Evolutionary conservation across 768 basidiomycete genomes (phyloP), one percentile per base, ranked within the genome.

Genomic region (Rhizopogon rudus): DNA sequence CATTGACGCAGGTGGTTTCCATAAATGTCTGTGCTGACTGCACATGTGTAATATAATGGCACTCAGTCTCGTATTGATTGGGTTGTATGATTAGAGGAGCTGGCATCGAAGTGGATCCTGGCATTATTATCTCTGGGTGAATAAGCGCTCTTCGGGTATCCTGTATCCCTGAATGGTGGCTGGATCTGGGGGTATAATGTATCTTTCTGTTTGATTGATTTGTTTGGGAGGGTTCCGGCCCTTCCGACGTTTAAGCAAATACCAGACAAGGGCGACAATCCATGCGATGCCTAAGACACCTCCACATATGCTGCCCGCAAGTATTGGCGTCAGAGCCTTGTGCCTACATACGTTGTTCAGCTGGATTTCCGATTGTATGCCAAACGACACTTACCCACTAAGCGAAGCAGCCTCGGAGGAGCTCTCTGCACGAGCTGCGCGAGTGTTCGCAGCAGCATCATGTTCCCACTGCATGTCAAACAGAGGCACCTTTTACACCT

Each of bases 161-260:
- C 71, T 65, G 44, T 75, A 72, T 17, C 81, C 81, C 43, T 80
- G 69, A n/a, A 85, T 65, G 31, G 86, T 73, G 40, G 84, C 84
- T n/a, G 85, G 84, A 66, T 87, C 84, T 1, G 83, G 84, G 17
- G 84, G 84, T 17, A 85, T 81, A 50, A 85, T 73, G 53, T 82
- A 71, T 45, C 70, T 76, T 60, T 80, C 77, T 51, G 70, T 66
- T 52, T 73, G 60, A 53, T 71, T 70, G 62, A 75, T 77, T 12
- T 63, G 65, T 52, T 71, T 64, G 16, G 77, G 75, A 54, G 74
- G 64, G 3, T 72, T 68, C 61, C 74, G 75, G 33, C 81, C 81
- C n/a, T 71, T 74, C 57, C 70, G 75, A 25, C 81, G 74, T 65
- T 81, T 83, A 60, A 72, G 65, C 68, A 84, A 79, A 70, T 83